Conservation (phyloP, 768 basidiomycete genomes). For the Podaxis sp. region DNA sequence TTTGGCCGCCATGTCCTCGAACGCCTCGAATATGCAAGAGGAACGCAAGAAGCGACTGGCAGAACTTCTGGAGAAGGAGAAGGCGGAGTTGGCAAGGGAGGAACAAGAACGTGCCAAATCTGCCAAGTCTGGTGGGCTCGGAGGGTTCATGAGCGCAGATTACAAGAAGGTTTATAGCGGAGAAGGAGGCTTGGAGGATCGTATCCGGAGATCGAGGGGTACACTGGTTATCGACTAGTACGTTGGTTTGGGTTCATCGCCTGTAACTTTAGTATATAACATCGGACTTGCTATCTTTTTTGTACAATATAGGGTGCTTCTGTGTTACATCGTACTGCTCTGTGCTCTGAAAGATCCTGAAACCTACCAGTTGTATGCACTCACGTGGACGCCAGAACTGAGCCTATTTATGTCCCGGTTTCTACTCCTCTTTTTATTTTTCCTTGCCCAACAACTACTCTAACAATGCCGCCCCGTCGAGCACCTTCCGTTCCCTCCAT, state of each 20-base stretch:
- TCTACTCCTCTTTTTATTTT: not conserved
- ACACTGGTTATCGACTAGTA: slow-evolving; percentile 61
- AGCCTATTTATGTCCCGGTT: slow-evolving; percentile 3
- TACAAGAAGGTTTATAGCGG: slow-evolving; percentile 85
- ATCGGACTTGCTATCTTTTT: slow-evolving; percentile 8
- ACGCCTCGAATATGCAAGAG: slow-evolving; percentile 62
- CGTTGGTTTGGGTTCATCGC: not conserved
- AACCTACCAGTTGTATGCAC: slow-evolving; percentile 14
- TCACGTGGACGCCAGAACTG: slow-evolving; percentile 4
- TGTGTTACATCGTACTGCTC: not conserved
- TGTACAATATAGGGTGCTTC: slow-evolving; percentile 14
- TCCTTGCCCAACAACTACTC: not conserved
- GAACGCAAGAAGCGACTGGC: slow-evolving; percentile 75
- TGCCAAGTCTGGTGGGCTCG: slow-evolving; percentile 75
- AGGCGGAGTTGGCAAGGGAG: slow-evolving; percentile 59
- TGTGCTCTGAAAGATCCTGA: not conserved
- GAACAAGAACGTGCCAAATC: slow-evolving; percentile 62
- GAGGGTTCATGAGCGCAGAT: slow-evolving; percentile 77
- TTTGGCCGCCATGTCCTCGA: slow-evolving; percentile 85
- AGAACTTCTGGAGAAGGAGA: slow-evolving; percentile 70
- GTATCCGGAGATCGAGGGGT: slow-evolving; percentile 69
- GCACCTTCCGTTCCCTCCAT: slow-evolving; percentile 46
- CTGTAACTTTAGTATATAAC: slow-evolving; percentile 1
- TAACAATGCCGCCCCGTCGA: slow-evolving; percentile 49
- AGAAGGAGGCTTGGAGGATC: slow-evolving; percentile 72